A percentile compares a stretch with the other conserved stretches of the same genome.
Evolutionary conservation across 2,329 filamentous ascomycete species (phyloP).

Genomic region (Calonectria naviculata): DNA sequence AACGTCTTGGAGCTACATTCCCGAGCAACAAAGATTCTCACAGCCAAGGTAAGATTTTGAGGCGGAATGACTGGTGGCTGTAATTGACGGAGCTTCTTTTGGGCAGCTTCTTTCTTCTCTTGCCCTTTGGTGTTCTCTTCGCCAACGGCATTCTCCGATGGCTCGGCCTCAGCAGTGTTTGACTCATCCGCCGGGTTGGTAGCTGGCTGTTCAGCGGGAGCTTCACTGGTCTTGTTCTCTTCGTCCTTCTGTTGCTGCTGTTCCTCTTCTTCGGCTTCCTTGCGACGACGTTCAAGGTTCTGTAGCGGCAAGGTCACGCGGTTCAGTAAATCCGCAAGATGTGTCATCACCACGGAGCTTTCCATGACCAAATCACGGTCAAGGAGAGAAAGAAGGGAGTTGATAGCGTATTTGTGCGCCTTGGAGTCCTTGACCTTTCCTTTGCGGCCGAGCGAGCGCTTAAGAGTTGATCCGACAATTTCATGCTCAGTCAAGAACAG

Average conservation of each 20-base stretch:
- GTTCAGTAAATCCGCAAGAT: conserved; percentile 86
- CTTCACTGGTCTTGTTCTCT: conserved; percentile 43
- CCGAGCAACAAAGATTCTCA: conserved; percentile 94
- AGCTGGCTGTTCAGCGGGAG: conserved; percentile 28
- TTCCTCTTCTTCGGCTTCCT: conserved; percentile 71
- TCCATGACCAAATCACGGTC: conserved; percentile 97
- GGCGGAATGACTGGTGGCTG: conserved; percentile 88
- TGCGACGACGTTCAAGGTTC: conserved; percentile 83
- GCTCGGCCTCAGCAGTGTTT: conserved; percentile 42
- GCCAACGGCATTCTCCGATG: conserved; percentile 38
- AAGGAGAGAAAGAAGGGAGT: conserved; percentile 86
- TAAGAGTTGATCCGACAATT: conserved; percentile 76
- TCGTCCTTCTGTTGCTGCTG: conserved; percentile 55
- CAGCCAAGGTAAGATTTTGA: conserved; percentile 90
- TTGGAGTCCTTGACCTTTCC: conserved; percentile 89
- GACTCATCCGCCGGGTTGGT: conserved; percentile 42
- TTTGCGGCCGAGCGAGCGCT: conserved; percentile 82
- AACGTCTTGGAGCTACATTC: conserved; percentile 99
- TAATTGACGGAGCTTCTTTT: conserved; percentile 68
- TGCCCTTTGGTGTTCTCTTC: conserved; percentile 43
- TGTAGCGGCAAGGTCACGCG: conserved; percentile 89
- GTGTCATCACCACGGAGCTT: conserved; percentile 96
- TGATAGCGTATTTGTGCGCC: conserved; percentile 89
- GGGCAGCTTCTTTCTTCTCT: conserved; percentile 52
- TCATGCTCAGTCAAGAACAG: conserved; percentile 98